Evolutionary conservation across 1,284 basidiomycete genomes (phyloP).

Genomic region (Apiotrichum gamsii): DNA sequence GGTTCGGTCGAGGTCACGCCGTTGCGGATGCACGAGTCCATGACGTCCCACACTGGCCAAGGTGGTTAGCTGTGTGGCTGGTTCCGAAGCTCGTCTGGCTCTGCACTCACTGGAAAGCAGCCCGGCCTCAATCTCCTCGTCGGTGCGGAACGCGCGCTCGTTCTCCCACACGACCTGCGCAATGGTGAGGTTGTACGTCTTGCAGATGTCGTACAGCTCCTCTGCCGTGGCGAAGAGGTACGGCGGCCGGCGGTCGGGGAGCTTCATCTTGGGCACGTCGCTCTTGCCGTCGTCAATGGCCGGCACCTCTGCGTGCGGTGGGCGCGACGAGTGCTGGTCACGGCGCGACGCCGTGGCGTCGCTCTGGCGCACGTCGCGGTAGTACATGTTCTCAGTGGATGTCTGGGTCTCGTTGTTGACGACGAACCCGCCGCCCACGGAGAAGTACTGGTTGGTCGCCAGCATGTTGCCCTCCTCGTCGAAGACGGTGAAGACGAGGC

Average conservation of each 20-base stretch:
- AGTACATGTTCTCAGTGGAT: conserved; percentile 96
- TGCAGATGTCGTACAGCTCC: conserved; percentile 25
- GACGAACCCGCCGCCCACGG: conserved; percentile 78
- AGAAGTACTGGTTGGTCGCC: conserved; percentile 91
- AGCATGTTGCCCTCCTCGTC: conserved; percentile 72
- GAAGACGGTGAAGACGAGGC: conserved; percentile 87
- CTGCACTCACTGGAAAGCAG: conserved; percentile 47
- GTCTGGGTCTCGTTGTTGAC: conserved; percentile 54
- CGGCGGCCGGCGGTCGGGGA: conserved; percentile 52
- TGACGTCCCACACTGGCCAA: conserved; percentile 71
- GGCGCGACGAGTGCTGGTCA: conserved; percentile 40
- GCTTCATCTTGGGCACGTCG: conserved; percentile 4
- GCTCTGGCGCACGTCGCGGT: conserved; percentile 85
- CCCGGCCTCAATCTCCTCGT: conserved; percentile 69
- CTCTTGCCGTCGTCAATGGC: conserved; percentile 2
- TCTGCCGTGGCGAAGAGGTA: conserved; percentile 43
- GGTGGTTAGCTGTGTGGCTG: too few relatives aligned
- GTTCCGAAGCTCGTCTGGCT: too few relatives aligned
- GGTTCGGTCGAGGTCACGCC: conserved; percentile 73
- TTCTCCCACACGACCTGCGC: conserved; percentile 95
- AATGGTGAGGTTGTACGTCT: conserved; percentile 66
- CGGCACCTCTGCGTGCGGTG: background rate
- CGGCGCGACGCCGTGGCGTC: conserved; percentile 70
- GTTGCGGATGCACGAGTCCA: conserved; percentile 86
- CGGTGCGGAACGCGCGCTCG: conserved; percentile 70